A percentile compares a stretch with the other conserved stretches of the same genome.
These are phyloP conservation scores for Paecilomyces sp. DNA, from an alignment of 2,329 filamentous ascomycete genomes.

Conservation along the genomic window DNA sequence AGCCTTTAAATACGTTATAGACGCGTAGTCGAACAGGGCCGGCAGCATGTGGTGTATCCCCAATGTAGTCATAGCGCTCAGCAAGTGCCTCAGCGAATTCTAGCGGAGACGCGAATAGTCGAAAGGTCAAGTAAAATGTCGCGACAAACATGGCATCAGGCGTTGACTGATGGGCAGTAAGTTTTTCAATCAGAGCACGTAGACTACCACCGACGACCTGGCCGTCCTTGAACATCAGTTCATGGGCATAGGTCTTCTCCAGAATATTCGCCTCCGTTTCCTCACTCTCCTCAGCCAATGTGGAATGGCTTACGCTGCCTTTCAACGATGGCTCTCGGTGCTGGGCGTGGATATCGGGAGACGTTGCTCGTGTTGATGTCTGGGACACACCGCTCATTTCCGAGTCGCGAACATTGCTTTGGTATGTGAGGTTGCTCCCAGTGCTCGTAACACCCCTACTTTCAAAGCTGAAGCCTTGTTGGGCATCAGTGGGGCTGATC, in stretches of 20 bases:
- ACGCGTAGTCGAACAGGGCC: conserved; percentile 80
- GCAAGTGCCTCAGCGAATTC: conserved; percentile 77
- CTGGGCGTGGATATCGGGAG: conserved; percentile 60
- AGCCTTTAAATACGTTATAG: conserved; percentile 95
- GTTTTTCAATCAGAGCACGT: conserved; percentile 82
- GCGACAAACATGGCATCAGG: conserved; percentile 88
- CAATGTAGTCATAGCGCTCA: conserved; percentile 86
- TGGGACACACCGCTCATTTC: conserved; percentile 73
- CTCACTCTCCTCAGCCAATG: conserved; percentile 65
- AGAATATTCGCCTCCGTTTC: conserved; percentile 78
- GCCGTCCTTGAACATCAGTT: conserved; percentile 90
- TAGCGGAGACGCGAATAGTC: conserved; percentile 76
- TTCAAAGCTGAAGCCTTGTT: conserved; percentile 44
- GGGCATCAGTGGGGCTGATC: conserved; percentile 18
- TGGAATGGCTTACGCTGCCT: conserved; percentile 58
- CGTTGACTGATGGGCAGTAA: conserved; percentile 87
- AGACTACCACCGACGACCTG: conserved; percentile 90
- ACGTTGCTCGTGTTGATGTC: conserved; percentile 80
- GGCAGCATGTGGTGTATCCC: conserved; percentile 66
- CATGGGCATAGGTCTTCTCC: conserved; percentile 86
- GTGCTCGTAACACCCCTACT: conserved; percentile 69
- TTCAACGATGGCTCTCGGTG: conserved; percentile 58
- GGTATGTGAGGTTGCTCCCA: conserved; percentile 70
- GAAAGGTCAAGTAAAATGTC: conserved; percentile 93
- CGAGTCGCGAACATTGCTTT: conserved; percentile 66